Base-by-base conservation (phyloP, 305 asterid species). In the Solanum hybrid region DNA sequence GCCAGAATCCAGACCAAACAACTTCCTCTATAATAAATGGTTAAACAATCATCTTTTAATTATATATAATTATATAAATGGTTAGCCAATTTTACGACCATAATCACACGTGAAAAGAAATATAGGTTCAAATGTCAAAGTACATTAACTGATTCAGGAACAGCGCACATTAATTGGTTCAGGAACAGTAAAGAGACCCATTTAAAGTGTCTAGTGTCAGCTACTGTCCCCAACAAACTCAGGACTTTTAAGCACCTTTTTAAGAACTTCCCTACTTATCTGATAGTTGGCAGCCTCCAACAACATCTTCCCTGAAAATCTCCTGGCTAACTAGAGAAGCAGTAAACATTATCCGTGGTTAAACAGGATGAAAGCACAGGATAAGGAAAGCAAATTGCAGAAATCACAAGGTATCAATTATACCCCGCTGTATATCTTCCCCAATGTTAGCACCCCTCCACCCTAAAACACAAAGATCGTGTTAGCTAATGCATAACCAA, bases 381-480 rank as follows among this genome's bases (percentile, higher is more conserved):
- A 69, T 71, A 16, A 90, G 61, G 69, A 90, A 91, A 69, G 29
- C 71, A 51, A 76, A 37, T 22, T 28, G 67, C 40, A 51, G 33
- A 87, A 46, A 51, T 78, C 77, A 84, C 36, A 57, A 28, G 75
- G 67, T 33, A 92, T 75, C 57, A 67, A 76, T 51, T 93, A 90
- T 94, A 98, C 99, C 97, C 92, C 90, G 84, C 93, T 94, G 92
- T 95, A 92, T 90, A 97, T 16, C 92, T 93, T 96, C 92, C 96
- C 96, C 90, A 98, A 73, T 28, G 99, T 95, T 90, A 98, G 94
- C 94, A 95, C 93, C 91, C 99, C 99, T 57, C 99, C 98, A 69
- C 98, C 98, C 99, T 97, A 92, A 86, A 86, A 92, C 73, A 89
- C 86, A 91, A 90, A 91, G 39, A 90, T 34, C 78, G 79, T 64